Evolutionary conservation across 1,139 yeast species (phyloP).

Genomic region (Debaryomycetaceae sp.): DNA sequence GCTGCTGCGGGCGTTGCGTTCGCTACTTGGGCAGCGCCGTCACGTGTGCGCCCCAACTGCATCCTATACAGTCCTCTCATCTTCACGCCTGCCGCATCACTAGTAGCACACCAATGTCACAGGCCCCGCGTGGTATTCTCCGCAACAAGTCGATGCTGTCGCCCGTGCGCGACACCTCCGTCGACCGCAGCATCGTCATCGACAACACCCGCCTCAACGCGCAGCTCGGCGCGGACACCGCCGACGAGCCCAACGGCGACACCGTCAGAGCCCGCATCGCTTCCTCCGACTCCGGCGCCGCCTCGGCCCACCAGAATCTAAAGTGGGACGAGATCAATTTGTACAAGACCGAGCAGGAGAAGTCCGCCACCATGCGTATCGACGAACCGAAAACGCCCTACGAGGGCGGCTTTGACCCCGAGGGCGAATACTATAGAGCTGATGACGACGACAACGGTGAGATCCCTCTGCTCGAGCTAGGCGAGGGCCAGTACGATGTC

Average conservation of each 20-base stretch:
- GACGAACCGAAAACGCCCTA: slow-evolving; percentile 98
- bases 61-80: no score
- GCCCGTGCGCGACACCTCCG: slow-evolving; percentile 8
- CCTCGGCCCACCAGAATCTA: slow-evolving; percentile 19
- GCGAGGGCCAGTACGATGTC: slow-evolving; percentile 34
- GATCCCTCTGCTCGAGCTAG: slow-evolving; percentile 32
- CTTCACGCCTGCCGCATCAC: no score
- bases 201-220: slow-evolving; percentile 33
- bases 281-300: slow-evolving; percentile 10
- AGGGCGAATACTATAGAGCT: slow-evolving; percentile 67
- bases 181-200: slow-evolving; percentile 37
- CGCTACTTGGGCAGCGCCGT: no score
- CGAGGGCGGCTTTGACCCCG: slow-evolving; percentile 84
- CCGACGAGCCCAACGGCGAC: slow-evolving; percentile 21
- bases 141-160: slow-evolving; percentile 15
- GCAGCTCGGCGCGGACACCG: slow-evolving; percentile 16
- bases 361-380: slow-evolving; percentile 68
- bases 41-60: no score
- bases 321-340: slow-evolving; percentile 71
- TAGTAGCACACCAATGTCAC: not conserved
- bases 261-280: slow-evolving; percentile 29
- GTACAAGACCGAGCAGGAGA: slow-evolving; percentile 56
- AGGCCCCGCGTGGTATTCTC: slow-evolving; percentile 35
- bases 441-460: slow-evolving; percentile 50
- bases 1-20: no score